Percentiles rank a stretch among this genome's conserved stretches.
Evolutionary conservation across 139 green algal species (phyloP).

Genomic region (Dunaliella primolecta): DNA sequence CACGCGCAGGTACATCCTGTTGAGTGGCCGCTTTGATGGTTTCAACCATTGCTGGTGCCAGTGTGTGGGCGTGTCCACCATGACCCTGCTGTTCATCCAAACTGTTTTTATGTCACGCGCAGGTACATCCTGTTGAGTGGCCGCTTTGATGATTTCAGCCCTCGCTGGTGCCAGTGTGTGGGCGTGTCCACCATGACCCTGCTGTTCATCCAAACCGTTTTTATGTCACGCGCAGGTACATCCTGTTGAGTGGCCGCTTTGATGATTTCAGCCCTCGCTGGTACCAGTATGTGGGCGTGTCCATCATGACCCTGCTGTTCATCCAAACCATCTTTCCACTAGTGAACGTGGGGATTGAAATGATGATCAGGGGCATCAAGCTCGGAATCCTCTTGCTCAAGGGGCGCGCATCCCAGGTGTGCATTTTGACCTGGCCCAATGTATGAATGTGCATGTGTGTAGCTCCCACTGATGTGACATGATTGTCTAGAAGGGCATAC

Average conservation of each 20-base stretch:
- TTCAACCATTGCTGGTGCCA: neutral
- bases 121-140: neutral
- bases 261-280: conserved; percentile 41
- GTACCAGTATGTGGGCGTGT: conserved; percentile 50
- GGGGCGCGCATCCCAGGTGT: neutral
- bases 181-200: neutral
- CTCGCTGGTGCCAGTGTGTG: neutral
- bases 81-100: neutral
- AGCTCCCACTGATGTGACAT: no score
- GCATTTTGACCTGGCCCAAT: neutral
- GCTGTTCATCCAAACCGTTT: no score
- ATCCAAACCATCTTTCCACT: conserved; percentile 7
- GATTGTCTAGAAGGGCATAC: no score
- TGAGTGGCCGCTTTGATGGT: neutral
- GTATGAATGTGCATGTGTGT: neutral
- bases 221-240: no score
- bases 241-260: conserved; percentile 34
- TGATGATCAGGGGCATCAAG: neutral
- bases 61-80: neutral
- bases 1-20: neutral
- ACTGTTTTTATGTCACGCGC: neutral
- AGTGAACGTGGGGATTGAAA: neutral
- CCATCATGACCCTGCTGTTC: conserved; percentile 29
- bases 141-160: conserved; percentile 2
- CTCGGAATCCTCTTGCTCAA: neutral